A percentile compares a stretch with the other conserved stretches of the same genome.
Conservation (phyloP, 2,329 filamentous ascomycete genomes). For the Septoria petroselini region DNA sequence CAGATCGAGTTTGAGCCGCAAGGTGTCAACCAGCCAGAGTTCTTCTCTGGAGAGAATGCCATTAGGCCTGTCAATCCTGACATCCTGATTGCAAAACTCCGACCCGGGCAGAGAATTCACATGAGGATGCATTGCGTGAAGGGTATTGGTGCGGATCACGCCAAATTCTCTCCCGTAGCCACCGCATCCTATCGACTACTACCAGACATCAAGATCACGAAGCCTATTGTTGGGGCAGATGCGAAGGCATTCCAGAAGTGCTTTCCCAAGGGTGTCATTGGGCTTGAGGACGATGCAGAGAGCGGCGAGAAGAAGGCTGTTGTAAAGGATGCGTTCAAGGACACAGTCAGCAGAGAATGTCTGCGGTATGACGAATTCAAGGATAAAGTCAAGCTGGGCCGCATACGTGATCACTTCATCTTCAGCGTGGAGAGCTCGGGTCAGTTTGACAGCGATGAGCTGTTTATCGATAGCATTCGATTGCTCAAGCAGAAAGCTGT, state of each 20-base stretch:
- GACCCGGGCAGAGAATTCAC: constrained; percentile 82
- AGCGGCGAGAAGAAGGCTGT: constrained; percentile 80
- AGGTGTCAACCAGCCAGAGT: constrained; percentile 64
- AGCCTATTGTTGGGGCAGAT: constrained; percentile 80
- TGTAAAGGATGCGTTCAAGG: constrained; percentile 82
- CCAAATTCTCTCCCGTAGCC: constrained; percentile 95
- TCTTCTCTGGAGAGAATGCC: constrained; percentile 60
- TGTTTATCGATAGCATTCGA: constrained; percentile 87
- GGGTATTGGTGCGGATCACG: constrained; percentile 88
- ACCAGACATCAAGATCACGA: constrained; percentile 78
- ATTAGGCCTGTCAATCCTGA: constrained; percentile 83
- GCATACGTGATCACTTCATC: constrained; percentile 93
- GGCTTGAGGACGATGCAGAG: constrained; percentile 66
- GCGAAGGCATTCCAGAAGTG: constrained; percentile 86
- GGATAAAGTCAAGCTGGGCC: constrained; percentile 89
- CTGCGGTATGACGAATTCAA: constrained; percentile 89
- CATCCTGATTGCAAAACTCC: constrained; percentile 89
- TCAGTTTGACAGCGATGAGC: constrained; percentile 88
- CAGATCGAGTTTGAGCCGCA: constrained; percentile 70
- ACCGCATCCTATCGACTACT: constrained; percentile 90
- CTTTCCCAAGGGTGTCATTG: constrained; percentile 86
- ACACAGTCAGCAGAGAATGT: constrained; percentile 92
- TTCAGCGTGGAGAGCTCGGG: constrained; percentile 93
- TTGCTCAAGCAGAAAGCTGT: constrained; percentile 81
- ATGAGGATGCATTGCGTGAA: constrained; percentile 92